Conservation (phyloP, 148 eudicot genomes). For the Nyssa sinensis region DNA sequence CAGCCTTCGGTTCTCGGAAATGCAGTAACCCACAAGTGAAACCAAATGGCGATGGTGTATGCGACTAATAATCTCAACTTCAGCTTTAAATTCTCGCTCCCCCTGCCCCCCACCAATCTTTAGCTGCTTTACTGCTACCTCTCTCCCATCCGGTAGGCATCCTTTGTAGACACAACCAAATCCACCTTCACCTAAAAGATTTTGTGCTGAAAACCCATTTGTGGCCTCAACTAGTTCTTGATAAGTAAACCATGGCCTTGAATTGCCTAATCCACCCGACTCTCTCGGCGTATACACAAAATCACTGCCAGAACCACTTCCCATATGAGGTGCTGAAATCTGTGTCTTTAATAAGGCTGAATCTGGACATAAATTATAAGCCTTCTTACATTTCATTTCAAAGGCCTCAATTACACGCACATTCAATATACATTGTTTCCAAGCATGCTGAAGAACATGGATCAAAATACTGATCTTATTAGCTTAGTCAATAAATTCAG, state of each 20-base stretch:
- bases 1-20: conserved; percentile 36
- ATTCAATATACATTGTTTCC: not conserved
- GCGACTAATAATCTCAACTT: conserved; percentile 51
- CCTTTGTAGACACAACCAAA: conserved; percentile 56
- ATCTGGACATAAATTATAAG: conserved; percentile 21
- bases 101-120: conserved; percentile 53
- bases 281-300: conserved; percentile 20
- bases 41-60: conserved; percentile 59
- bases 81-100: conserved; percentile 51
- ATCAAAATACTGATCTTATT: not conserved
- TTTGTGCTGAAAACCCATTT: conserved; percentile 41
- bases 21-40: conserved; percentile 50
- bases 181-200: conserved; percentile 54
- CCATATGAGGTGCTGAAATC: not conserved
- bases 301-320: conserved; percentile 19
- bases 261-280: conserved; percentile 32
- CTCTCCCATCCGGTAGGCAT: conserved; percentile 37
- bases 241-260: conserved; percentile 39
- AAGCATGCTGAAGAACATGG: not conserved
- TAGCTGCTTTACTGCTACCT: conserved; percentile 55
- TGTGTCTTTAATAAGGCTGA: conserved; percentile 27
- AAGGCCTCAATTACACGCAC: not conserved
- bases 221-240: conserved; percentile 44
- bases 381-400: not conserved
- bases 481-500: conserved; percentile 3